Evolutionary conservation across 495 filamentous ascomycete genomes (phyloP), one percentile per base, ranked within the genome.

Genomic region (Penicillium longicatenatum): DNA sequence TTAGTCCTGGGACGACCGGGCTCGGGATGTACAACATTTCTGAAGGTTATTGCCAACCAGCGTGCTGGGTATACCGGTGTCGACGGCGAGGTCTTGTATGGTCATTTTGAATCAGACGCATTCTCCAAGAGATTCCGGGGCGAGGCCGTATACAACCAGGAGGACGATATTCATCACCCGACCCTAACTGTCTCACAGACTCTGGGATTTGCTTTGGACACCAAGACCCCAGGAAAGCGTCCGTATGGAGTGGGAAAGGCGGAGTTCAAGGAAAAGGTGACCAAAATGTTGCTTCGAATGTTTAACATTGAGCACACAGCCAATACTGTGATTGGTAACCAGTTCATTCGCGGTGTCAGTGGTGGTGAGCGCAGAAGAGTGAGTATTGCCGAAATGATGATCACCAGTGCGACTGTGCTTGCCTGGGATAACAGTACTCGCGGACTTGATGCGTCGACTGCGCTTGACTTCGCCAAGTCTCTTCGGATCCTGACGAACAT

Each of bases 361-460:
- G 92, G 92, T 45, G 67, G 50, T 53, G 49, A 51, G 31, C 49
- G 92, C 20, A 92, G 92, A 70, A 85, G 83, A 0, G 75, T 79
- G 14, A 73, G 68, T 37, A 79, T 80, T 30, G 75, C 75, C 6
- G 75, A 86, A 60, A 81, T 82, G 69, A 85, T 93, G 77, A 79
- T 88, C 46, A 89, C 88, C 2, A 86, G 88, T 50, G 87, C 84
- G 9, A 85, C 84, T 41, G 79, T 96, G 22, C 75, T 84, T 37
- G 89, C 84, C 3, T 94, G 90, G 89, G 92, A 95, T 68, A 94
- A 96, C 73, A 85, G 81, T 47, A 93, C 91, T 3, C 84, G 92
- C 47, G 92, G 92, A 33, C 78, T 96, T 12, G 92, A 96, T 64
- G 88, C 89, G 6, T 89, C 85, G 4, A 95, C 91, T 3, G 92